phyloP scores from a whole-genome alignment of 2,329 filamentous ascomycete genomes.

The Alternaria ethzedia region DNA sequence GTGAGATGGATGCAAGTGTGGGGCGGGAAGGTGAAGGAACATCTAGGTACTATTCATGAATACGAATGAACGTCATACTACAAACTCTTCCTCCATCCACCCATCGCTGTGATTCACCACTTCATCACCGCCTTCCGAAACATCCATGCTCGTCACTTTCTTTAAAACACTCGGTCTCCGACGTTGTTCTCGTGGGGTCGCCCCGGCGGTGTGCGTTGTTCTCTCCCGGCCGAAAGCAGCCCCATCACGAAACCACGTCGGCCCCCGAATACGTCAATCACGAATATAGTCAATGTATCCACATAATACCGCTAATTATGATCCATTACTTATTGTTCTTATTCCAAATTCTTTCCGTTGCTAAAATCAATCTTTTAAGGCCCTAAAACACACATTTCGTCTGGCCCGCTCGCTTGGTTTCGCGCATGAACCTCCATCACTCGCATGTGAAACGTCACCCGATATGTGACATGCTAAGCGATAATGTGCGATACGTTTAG shows the following conservation, averaged over 20 bases:
- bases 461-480: not conserved
- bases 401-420: not conserved
- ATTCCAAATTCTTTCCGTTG: not conserved
- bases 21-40: not conserved
- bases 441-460: not conserved
- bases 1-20: not conserved
- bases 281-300: not conserved
- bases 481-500: not conserved
- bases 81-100: not conserved
- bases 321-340: not conserved
- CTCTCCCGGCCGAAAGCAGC: not conserved
- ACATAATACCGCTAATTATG: slow-evolving; percentile 9
- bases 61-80: slow-evolving; percentile 8
- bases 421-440: not conserved
- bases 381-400: not conserved
- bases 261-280: not conserved
- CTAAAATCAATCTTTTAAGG: not conserved
- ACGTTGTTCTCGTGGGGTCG: not conserved
- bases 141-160: not conserved
- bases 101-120: not conserved
- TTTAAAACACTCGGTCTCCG: not conserved
- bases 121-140: not conserved
- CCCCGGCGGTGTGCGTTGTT: not conserved
- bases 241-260: slow-evolving; percentile 1
- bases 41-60: slow-evolving; percentile 14